Percentiles rank a stretch among this genome's conserved stretches.
phyloP scores from a whole-genome alignment of 2,329 filamentous ascomycete genomes.

The Aspergillus ruber region DNA sequence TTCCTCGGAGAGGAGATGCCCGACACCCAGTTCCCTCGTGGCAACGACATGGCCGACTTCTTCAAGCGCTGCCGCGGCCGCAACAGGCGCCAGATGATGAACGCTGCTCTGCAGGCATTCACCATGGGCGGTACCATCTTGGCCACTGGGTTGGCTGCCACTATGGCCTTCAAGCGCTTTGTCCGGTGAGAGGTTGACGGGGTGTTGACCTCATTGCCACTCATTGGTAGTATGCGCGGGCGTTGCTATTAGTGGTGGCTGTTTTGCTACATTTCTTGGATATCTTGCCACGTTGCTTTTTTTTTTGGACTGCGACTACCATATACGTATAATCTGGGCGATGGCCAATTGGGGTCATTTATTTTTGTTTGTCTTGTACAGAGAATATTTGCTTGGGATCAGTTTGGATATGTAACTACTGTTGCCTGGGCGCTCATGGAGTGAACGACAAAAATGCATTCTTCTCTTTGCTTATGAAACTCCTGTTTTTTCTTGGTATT shows the following conservation, averaged over 20 bases:
- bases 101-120: conserved; percentile 46
- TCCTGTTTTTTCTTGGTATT: neutral
- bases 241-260: conserved; percentile 9
- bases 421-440: neutral
- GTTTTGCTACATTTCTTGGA: neutral
- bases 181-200: conserved; percentile 15
- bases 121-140: conserved; percentile 45
- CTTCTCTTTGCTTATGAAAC: neutral
- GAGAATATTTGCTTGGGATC: too few relatives aligned
- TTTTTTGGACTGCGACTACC: neutral
- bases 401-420: neutral
- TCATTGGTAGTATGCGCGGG: conserved; percentile 16
- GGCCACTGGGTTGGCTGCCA: conserved; percentile 38
- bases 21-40: conserved; percentile 45
- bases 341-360: neutral
- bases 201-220: neutral
- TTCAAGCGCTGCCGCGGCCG: conserved; percentile 48
- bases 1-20: conserved; percentile 49
- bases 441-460: neutral
- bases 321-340: neutral
- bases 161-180: conserved; percentile 37
- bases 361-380: neutral
- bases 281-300: neutral
- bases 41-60: conserved; percentile 51
- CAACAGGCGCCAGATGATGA: conserved; percentile 52